phyloP scores from a whole-genome alignment of 139 green algal species.

The Chlamydomonas asymmetrica region DNA sequence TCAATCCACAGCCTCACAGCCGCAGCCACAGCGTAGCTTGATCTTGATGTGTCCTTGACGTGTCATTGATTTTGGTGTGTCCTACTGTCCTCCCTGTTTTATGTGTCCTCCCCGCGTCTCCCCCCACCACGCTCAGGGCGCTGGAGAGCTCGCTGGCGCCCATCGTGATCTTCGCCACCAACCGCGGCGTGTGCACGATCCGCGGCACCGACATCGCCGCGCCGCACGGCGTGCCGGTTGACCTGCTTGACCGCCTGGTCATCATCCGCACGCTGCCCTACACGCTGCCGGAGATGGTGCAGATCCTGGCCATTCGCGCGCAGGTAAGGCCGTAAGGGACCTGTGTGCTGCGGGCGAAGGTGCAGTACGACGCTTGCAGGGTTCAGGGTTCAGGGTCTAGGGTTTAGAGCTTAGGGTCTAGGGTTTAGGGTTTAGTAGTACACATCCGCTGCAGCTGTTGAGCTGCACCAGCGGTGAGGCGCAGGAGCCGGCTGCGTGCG shows the following conservation, averaged over 20 bases:
- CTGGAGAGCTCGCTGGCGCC: slow-evolving; percentile 91
- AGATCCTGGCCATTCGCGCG: slow-evolving; percentile 90
- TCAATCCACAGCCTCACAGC: too few species aligned
- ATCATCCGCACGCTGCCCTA: slow-evolving; percentile 99
- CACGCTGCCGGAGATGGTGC: slow-evolving; percentile 83
- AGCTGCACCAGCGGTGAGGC: too few species aligned
- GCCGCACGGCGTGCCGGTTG: slow-evolving; percentile 95
- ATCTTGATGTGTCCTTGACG: not conserved
- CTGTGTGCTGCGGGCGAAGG: too few species aligned
- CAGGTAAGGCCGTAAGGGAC: slow-evolving; percentile 69
- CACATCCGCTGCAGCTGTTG: too few species aligned
- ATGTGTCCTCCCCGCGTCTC: too few species aligned
- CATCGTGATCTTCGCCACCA: slow-evolving; percentile 99
- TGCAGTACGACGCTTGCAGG: too few species aligned
- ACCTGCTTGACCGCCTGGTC: slow-evolving; percentile 96
- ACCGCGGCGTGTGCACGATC: slow-evolving; percentile 92
- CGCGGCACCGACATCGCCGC: slow-evolving; percentile 85
- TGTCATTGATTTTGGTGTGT: not conserved
- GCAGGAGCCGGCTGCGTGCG: too few species aligned
- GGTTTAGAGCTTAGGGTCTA: too few species aligned
- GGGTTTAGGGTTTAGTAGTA: too few species aligned
- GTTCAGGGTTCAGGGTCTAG: too few species aligned
- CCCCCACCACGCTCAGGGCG: too few species aligned
- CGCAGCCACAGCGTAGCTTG: not conserved
- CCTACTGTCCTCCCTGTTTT: not conserved